Evolutionary conservation across 2,329 filamentous ascomycete genomes (phyloP), one percentile per base, ranked within the genome.

Genomic region (Fusarium marasasianum): DNA sequence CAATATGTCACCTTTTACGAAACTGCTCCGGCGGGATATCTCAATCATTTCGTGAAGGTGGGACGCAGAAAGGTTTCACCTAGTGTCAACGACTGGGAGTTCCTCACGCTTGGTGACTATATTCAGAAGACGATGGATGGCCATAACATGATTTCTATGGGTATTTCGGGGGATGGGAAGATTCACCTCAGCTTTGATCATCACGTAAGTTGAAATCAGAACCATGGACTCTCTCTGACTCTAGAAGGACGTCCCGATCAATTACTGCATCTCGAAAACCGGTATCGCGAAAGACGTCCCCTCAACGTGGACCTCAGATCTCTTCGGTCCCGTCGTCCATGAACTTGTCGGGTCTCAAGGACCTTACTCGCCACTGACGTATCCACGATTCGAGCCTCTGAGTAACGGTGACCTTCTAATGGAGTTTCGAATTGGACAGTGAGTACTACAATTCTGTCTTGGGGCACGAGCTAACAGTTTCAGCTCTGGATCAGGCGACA

Each of bases 111-210:
- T 1, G 45, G 63, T 10, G 72, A 75, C 2, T 74, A 74, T 9
- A 72, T 48, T 0, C 72, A 74, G 22, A 75, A 60, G 18, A 75
- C 72, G 1, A 75, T 74, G 68, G 72, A 74, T 13, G 72, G 72
- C 1, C 72, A 74, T 1, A 74, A 74, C 3, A 75, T 74, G 72
- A 74, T 74, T 1, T 74, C 72, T 2, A 74, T 74, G 72, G 72
- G 72, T 1, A 75, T 74, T 20, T 74, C 72, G 11, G 72, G 68
- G 0, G 72, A 74, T 31, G 72, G 72, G 2, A 74, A 69, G 15
- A 74, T 74, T 10, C 72, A 74, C 43, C 57, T 74, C 4, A 74
- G 72, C 7, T 74, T 74, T 40, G 72, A 74, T 47, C 72, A 74
- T 3, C 72, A 74, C 5, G 72, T 69, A 12, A 66, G 72, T 59